These are phyloP conservation scores for Phaffomyces opuntiae DNA, from an alignment of 805 yeast genomes.

Conservation along the genomic window DNA sequence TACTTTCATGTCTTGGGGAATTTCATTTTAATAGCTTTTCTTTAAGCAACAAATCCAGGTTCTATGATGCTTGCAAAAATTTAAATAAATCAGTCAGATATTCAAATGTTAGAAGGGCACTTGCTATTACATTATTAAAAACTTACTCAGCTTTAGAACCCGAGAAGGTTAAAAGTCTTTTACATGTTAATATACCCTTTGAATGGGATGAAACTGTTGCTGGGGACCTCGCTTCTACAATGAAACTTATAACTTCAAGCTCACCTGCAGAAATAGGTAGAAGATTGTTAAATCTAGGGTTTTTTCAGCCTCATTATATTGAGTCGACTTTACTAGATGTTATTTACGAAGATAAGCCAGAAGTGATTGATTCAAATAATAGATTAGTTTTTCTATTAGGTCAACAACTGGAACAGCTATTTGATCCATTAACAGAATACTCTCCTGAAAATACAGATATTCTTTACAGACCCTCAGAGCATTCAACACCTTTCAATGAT, in stretches of 20 bases:
- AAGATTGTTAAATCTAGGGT: constrained; percentile 48
- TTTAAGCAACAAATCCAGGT: constrained; percentile 53
- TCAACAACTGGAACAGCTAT: constrained; percentile 77
- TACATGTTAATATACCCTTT: constrained; percentile 16
- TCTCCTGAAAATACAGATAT: constrained; percentile 83
- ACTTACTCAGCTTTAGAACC: constrained; percentile 52
- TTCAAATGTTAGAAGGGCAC: constrained; percentile 60
- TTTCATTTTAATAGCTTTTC: constrained; percentile 53
- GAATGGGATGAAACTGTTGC: constrained; percentile 81
- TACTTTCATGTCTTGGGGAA: constrained; percentile 62
- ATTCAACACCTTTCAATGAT: constrained; percentile 22
- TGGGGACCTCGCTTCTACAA: constrained; percentile 65
- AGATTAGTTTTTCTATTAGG: constrained; percentile 72
- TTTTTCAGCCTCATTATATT: constrained; percentile 41
- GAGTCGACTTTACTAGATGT: constrained; percentile 63
- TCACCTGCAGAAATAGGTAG: constrained; percentile 54
- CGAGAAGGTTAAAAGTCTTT: constrained; percentile 9
- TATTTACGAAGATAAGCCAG: constrained; percentile 51
- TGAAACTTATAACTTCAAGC: constrained; percentile 46
- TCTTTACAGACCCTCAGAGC: constrained; percentile 55
- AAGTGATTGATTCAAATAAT: constrained; percentile 60
- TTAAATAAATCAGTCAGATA: constrained; percentile 39
- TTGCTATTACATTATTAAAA: constrained; percentile 69
- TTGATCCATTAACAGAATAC: constrained; percentile 85
- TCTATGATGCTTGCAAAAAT: constrained; percentile 74